phyloP scores from a whole-genome alignment of 2,329 filamentous ascomycete species.

The Sclerotinia borealis region DNA sequence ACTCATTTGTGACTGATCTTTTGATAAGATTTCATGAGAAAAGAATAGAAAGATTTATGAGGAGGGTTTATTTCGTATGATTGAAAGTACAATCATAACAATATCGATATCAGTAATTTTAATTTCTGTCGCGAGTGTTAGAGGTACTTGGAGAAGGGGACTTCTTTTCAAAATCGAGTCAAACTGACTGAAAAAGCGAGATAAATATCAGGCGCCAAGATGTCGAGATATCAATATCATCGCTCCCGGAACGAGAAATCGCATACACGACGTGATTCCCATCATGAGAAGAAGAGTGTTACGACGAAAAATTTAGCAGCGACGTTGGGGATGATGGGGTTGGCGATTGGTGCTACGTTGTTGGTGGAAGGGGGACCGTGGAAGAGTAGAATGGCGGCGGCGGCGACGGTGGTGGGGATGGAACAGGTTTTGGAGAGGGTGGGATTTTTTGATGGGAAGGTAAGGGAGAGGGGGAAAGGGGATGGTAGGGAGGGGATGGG shows the following conservation, averaged over 20 bases:
- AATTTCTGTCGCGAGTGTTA: not conserved
- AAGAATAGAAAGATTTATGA: not conserved
- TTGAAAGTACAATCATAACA: too few relatives aligned
- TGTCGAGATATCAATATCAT: not conserved
- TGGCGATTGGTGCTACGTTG: conserved; percentile 2
- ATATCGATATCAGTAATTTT: too few relatives aligned
- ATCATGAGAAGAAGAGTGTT: not conserved
- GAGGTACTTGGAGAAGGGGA: not conserved
- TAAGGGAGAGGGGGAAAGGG: conserved; percentile 35
- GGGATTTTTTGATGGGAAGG: conserved; percentile 44
- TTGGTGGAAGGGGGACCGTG: not conserved
- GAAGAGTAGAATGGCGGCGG: conserved; percentile 2
- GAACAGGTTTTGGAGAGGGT: conserved; percentile 48
- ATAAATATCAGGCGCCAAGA: not conserved
- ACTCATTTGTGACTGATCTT: not conserved
- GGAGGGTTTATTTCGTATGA: not conserved
- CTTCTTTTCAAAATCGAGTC: not conserved
- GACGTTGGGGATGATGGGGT: not conserved
- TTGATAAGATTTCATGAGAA: not conserved
- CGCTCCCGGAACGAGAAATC: not conserved
- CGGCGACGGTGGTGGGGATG: conserved; percentile 6
- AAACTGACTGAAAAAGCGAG: not conserved
- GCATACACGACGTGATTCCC: not conserved
- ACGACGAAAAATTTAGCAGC: conserved; percentile 1
- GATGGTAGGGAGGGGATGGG: conserved; percentile 56